A percentile compares a stretch with the other conserved stretches of the same genome.
Conservation (phyloP, 768 basidiomycete genomes). For the Goffeauzyma gilvescens region DNA sequence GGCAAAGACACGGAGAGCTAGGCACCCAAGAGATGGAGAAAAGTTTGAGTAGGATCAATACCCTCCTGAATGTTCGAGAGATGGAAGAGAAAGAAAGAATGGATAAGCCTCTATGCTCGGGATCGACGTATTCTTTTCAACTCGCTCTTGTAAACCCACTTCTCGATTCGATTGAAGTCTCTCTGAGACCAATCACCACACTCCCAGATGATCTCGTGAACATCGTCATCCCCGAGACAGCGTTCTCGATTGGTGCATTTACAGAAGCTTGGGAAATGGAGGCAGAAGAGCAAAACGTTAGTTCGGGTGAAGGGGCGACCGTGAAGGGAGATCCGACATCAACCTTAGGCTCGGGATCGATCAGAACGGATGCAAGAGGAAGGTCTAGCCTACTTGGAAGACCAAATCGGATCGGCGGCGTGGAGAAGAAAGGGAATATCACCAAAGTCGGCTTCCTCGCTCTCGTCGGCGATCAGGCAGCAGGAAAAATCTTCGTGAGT, state of each 20-base stretch:
- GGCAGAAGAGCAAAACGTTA: no score
- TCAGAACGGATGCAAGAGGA: constrained; percentile 36
- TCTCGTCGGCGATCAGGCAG: constrained; percentile 58
- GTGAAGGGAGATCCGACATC: constrained; percentile 35
- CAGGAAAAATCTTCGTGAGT: constrained; percentile 58
- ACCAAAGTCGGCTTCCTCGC: constrained; percentile 80
- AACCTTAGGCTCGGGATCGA: constrained; percentile 38
- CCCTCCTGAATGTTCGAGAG: constrained; percentile 6
- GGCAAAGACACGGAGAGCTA: background rate
- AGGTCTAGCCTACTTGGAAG: constrained; percentile 18
- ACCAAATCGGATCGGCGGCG: constrained; percentile 35
- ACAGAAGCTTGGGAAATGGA: constrained; percentile 98
- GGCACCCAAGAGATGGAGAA: constrained; percentile 13
- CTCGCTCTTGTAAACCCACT: constrained; percentile 83
- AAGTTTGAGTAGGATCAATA: constrained; percentile 12
- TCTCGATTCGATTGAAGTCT: constrained; percentile 83
- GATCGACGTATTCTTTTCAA: constrained; percentile 54
- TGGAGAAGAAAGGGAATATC: constrained; percentile 76
- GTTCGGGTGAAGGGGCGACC: constrained; percentile 37
- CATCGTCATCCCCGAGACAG: constrained; percentile 52
- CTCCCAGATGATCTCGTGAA: constrained; percentile 35
- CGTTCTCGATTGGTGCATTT: constrained; percentile 71
- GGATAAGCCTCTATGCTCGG: constrained; percentile 10
- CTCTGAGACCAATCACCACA: no score
- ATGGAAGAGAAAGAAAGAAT: constrained; percentile 21